Conservation (phyloP, 306 rosid species). For the Urtica urens region DNA sequence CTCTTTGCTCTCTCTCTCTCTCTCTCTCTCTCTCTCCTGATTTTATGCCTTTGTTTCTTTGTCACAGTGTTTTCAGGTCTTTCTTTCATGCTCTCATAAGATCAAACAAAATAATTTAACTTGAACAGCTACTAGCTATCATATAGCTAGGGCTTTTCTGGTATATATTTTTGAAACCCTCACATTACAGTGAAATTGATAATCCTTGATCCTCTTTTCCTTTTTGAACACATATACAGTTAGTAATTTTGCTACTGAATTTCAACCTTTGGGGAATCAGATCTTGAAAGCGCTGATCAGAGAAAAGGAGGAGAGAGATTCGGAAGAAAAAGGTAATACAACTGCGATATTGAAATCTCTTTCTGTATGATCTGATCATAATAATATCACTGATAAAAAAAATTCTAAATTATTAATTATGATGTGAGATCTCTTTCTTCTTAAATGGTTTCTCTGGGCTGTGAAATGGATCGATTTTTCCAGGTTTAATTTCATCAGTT, state of each 20-base stretch:
- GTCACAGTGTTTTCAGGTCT: conserved; percentile 38
- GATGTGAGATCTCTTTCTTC: too few relatives aligned
- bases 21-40: conserved; percentile 25
- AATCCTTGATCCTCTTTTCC: not conserved
- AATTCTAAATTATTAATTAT: too few relatives aligned
- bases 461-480: too few relatives aligned
- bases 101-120: conserved; percentile 1
- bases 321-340: conserved; percentile 19
- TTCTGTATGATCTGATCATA: not conserved
- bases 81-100: conserved; percentile 10
- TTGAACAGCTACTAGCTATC: conserved; percentile 17
- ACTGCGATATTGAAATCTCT: not conserved
- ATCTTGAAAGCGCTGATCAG: conserved; percentile 29
- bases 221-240: too few relatives aligned
- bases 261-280: conserved; percentile 12
- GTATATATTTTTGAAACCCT: conserved; percentile 21
- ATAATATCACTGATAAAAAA: not conserved
- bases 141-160: conserved; percentile 59
- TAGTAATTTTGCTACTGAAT: not conserved
- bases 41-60: conserved; percentile 5
- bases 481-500: too few relatives aligned
- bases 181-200: conserved; percentile 32
- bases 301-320: conserved; percentile 4
- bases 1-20: conserved; percentile 48
- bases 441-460: too few relatives aligned